Conservation (phyloP, 129 eudicot species). For the Pittosporum tobira region DNA sequence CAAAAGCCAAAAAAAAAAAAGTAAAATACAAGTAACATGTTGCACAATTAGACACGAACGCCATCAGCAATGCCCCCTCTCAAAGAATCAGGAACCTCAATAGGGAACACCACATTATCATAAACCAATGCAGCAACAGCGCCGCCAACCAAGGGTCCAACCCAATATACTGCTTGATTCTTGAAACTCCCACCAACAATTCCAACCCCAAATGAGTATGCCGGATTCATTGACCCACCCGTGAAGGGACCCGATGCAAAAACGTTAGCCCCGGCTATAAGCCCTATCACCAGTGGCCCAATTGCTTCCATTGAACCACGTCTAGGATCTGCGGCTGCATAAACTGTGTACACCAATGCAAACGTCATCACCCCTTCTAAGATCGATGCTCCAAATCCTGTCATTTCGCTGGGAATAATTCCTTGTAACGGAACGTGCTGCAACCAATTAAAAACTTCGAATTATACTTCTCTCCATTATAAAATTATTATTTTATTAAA, state of each 20-base stretch:
- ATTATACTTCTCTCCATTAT: too few relatives aligned
- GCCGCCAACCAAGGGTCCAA: constrained; percentile 88
- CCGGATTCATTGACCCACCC: constrained; percentile 98
- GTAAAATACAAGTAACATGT: too few relatives aligned
- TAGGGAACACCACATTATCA: constrained; percentile 70
- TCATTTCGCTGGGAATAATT: constrained; percentile 62
- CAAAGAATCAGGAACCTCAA: constrained; percentile 32
- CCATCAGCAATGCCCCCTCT: constrained; percentile 40
- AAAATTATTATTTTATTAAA: too few relatives aligned
- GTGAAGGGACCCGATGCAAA: too few relatives aligned
- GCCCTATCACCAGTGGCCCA: constrained; percentile 73
- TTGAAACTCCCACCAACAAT: constrained; percentile 62
- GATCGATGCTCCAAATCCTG: constrained; percentile 88
- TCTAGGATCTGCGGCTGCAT: constrained; percentile 65
- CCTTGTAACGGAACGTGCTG: too few relatives aligned
- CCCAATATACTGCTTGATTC: constrained; percentile 96
- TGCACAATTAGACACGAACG: too few relatives aligned
- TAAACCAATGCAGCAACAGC: constrained; percentile 57
- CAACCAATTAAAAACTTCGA: too few relatives aligned
- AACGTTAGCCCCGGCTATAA: constrained; percentile 57
- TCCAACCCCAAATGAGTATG: constrained; percentile 70
- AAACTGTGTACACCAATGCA: constrained; percentile 66
- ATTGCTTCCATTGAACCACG: constrained; percentile 46
- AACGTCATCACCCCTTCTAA: constrained; percentile 88
- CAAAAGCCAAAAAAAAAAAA: not conserved